Percentiles rank a stretch among this genome's conserved stretches.
These are phyloP conservation scores for Hanseniaspora taiwanica DNA, from an alignment of 805 yeast species.

Conservation along the genomic window DNA sequence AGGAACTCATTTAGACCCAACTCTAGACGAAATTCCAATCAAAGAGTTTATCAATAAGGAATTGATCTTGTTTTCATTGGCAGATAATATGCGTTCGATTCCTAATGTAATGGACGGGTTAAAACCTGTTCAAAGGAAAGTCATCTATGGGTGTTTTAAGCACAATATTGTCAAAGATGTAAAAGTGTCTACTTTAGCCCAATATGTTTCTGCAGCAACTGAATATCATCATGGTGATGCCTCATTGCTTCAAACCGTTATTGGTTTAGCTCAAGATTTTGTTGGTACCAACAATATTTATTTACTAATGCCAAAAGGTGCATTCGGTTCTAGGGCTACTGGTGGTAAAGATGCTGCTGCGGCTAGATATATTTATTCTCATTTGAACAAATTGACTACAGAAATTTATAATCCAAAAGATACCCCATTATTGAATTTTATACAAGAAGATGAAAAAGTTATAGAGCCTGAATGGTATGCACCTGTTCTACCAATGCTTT, in stretches of 20 bases:
- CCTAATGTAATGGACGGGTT: conserved; percentile 91
- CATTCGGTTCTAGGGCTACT: conserved; percentile 87
- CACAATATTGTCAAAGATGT: conserved; percentile 64
- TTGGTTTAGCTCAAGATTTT: conserved; percentile 89
- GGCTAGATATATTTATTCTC: conserved; percentile 89
- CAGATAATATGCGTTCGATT: conserved; percentile 89
- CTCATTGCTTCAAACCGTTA: conserved; percentile 76
- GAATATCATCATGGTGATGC: conserved; percentile 94
- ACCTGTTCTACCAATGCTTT: conserved; percentile 88
- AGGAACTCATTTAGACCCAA: conserved; percentile 83
- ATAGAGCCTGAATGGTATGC: conserved; percentile 94
- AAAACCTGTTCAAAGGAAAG: conserved; percentile 95
- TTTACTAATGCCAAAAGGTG: conserved; percentile 79
- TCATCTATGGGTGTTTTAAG: conserved; percentile 75
- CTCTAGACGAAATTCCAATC: conserved; percentile 65
- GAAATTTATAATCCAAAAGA: conserved; percentile 69
- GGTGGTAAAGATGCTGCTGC: conserved; percentile 99
- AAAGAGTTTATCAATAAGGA: conserved; percentile 92
- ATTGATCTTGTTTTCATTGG: conserved; percentile 87
- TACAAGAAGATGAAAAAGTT: conserved; percentile 85
- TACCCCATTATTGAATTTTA: conserved; percentile 60
- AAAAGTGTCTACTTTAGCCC: conserved; percentile 83
- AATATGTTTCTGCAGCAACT: conserved; percentile 77
- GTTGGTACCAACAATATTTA: conserved; percentile 87
- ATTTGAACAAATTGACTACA: conserved; percentile 61